These are phyloP conservation scores for Penicillium expansum DNA, from an alignment of 2,329 filamentous ascomycete genomes.

Conservation along the genomic window DNA sequence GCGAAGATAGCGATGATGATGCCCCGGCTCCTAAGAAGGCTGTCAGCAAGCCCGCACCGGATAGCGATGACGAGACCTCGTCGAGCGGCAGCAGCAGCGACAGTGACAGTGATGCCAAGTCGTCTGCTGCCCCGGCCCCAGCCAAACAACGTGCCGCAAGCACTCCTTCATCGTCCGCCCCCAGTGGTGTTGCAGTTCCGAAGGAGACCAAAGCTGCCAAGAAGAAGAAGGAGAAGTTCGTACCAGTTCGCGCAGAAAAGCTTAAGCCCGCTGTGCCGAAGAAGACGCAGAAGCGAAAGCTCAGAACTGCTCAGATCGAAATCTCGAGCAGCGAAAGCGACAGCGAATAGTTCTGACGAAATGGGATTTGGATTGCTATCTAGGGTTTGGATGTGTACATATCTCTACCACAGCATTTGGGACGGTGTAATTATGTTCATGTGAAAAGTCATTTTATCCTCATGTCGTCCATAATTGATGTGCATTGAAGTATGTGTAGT, in stretches of 20 bases:
- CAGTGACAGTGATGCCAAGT: constrained; percentile 22
- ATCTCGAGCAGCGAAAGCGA: constrained; percentile 28
- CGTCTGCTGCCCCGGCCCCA: constrained; percentile 7
- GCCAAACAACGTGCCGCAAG: constrained; percentile 4
- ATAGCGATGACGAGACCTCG: constrained; percentile 21
- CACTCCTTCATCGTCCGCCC: neutral
- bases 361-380: constrained; percentile 1
- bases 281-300: constrained; percentile 27
- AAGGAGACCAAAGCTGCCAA: constrained; percentile 8
- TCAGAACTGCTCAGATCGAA: constrained; percentile 24
- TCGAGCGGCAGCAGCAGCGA: constrained; percentile 21
- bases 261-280: constrained; percentile 18
- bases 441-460: constrained; percentile 7
- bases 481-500: neutral
- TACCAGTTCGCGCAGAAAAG: constrained; percentile 1
- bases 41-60: constrained; percentile 7
- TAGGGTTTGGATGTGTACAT: constrained; percentile 13
- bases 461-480: neutral
- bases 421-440: constrained; percentile 12
- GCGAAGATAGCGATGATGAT: constrained; percentile 30
- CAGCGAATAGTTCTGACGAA: constrained; percentile 17
- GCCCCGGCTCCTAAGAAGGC: constrained; percentile 20
- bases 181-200: neutral
- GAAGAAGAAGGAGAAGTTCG: constrained; percentile 13
- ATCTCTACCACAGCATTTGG: constrained; percentile 17